Percentiles rank a stretch among this genome's conserved stretches.
These are phyloP conservation scores for Aspergillus cristatus DNA, from an alignment of 495 filamentous ascomycete species.

Conservation along the genomic window DNA sequence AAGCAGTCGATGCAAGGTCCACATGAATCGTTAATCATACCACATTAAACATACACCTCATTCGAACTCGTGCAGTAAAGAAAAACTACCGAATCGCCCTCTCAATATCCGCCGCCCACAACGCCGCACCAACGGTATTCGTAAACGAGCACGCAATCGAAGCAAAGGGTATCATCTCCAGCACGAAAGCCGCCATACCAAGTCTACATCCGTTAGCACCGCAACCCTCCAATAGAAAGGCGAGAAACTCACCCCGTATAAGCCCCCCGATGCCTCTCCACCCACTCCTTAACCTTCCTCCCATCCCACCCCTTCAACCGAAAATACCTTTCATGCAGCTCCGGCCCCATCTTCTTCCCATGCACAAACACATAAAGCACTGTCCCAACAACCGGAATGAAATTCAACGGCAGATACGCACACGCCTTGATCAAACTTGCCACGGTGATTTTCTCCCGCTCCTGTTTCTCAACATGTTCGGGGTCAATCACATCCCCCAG, in stretches of 20 bases:
- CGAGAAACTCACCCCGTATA: slow-evolving; percentile 65
- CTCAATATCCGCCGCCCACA: slow-evolving; percentile 93
- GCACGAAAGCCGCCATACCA: slow-evolving; percentile 61
- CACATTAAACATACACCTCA: too few species aligned
- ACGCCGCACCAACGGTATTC: slow-evolving; percentile 82
- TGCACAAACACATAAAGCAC: slow-evolving; percentile 67
- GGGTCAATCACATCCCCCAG: slow-evolving; percentile 66
- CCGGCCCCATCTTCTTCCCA: slow-evolving; percentile 48
- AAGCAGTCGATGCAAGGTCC: too few species aligned
- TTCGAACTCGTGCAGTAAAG: not conserved
- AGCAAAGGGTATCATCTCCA: slow-evolving; percentile 77
- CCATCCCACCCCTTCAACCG: slow-evolving; percentile 76
- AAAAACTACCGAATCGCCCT: slow-evolving; percentile 24
- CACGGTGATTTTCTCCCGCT: slow-evolving; percentile 54
- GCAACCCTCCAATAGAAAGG: too few species aligned
- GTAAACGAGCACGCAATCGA: slow-evolving; percentile 85
- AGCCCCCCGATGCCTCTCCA: slow-evolving; percentile 51
- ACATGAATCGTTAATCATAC: too few species aligned
- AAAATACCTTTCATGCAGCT: slow-evolving; percentile 61
- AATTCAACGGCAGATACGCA: slow-evolving; percentile 79
- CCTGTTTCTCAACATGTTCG: too few species aligned
- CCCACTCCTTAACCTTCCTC: slow-evolving; percentile 51
- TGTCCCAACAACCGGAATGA: slow-evolving; percentile 84
- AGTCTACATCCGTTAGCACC: slow-evolving; percentile 49
- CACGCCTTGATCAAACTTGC: slow-evolving; percentile 59